A percentile compares a stretch with the other conserved stretches of the same genome.
phyloP scores from a whole-genome alignment of 495 filamentous ascomycete genomes.

The Bryoglossum gracile region DNA sequence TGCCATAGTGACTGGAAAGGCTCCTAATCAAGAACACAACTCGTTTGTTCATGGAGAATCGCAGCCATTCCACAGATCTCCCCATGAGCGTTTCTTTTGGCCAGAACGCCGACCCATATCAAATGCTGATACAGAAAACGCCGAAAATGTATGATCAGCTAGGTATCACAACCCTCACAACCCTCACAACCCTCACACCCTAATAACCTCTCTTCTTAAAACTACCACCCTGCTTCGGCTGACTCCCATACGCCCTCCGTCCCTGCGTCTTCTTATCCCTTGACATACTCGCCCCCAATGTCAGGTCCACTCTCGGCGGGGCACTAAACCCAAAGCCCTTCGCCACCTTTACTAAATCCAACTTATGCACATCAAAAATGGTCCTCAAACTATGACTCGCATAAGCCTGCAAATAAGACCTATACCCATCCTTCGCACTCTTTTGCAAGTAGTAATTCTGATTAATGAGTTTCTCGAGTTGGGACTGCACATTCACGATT shows the following conservation, averaged over 20 bases:
- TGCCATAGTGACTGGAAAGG: no score
- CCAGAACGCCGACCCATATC: no score
- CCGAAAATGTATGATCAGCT: no score
- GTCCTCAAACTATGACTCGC: constrained; percentile 83
- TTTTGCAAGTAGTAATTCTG: constrained; percentile 97
- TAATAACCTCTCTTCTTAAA: constrained; percentile 27
- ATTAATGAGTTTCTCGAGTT: constrained; percentile 86
- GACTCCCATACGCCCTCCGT: constrained; percentile 72
- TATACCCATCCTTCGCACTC: constrained; percentile 59
- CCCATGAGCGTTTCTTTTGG: no score
- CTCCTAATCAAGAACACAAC: no score
- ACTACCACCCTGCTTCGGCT: constrained; percentile 34
- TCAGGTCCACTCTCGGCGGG: constrained; percentile 88
- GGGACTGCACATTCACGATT: constrained; percentile 89
- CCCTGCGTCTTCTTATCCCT: constrained; percentile 76
- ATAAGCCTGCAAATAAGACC: constrained; percentile 89
- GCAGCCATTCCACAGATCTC: no score
- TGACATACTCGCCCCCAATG: constrained; percentile 77
- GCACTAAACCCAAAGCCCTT: constrained; percentile 87
- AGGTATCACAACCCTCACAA: no score
- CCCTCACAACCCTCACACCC: background rate
- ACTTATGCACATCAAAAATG: constrained; percentile 87
- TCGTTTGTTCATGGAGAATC: no score
- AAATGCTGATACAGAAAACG: constrained; percentile 12
- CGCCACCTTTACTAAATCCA: constrained; percentile 88